Evolutionary conservation across 2,329 filamentous ascomycete species (phyloP).

Genomic region (Fusarium metavorans): DNA sequence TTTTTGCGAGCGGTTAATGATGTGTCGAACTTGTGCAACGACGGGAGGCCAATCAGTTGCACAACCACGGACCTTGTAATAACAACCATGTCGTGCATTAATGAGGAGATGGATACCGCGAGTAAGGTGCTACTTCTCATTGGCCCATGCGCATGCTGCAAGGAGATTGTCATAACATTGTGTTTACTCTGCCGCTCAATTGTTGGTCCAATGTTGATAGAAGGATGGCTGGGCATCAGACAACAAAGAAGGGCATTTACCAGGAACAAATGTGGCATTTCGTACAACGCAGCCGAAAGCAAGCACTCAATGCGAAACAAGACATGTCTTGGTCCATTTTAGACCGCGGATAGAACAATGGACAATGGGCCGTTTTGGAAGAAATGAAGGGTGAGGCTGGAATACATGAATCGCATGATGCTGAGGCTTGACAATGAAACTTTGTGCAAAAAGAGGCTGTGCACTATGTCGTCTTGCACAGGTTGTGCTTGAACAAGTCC

Average conservation of each 20-base stretch:
- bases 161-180: background rate
- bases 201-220: background rate
- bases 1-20: slow-evolving; percentile 15
- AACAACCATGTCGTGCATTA: slow-evolving; percentile 11
- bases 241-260: background rate
- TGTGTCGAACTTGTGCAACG: slow-evolving; percentile 36
- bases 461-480: slow-evolving; percentile 22
- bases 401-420: background rate
- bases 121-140: slow-evolving; percentile 2
- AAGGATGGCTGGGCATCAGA: background rate
- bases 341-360: background rate
- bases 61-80: slow-evolving; percentile 5
- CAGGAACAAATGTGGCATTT: background rate
- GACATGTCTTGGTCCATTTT: slow-evolving; percentile 23
- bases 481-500: slow-evolving; percentile 24
- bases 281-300: slow-evolving; percentile 2
- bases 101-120: background rate
- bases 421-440: background rate
- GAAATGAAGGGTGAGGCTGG: background rate
- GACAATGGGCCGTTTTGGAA: background rate
- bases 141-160: slow-evolving; percentile 8
- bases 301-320: slow-evolving; percentile 29
- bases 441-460: slow-evolving; percentile 12
- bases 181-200: background rate
- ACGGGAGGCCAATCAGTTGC: slow-evolving; percentile 26